These are phyloP conservation scores for Phytophthora vignae DNA, from an alignment of 352 stramenopile genomes.

Conservation along the genomic window DNA sequence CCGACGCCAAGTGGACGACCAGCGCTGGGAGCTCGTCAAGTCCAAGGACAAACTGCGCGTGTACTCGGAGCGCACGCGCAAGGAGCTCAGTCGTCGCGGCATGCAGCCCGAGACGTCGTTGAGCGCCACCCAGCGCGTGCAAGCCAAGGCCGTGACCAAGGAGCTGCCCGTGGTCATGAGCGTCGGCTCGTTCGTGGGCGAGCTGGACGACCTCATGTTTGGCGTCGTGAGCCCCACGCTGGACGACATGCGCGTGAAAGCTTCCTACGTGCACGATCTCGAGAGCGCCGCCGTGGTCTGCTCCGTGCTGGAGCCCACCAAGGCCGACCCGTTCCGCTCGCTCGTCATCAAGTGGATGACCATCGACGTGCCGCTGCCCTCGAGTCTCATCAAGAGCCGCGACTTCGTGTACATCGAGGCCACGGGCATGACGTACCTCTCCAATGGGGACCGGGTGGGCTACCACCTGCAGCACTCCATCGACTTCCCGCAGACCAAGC, in stretches of 20 bases:
- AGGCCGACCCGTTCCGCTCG: slow-evolving; percentile 38
- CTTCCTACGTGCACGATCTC: slow-evolving; percentile 31
- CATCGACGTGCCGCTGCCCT: slow-evolving; percentile 33
- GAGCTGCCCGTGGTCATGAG: slow-evolving; percentile 30
- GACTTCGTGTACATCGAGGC: slow-evolving; percentile 50
- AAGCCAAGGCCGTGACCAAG: slow-evolving; percentile 13
- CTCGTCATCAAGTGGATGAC: slow-evolving; percentile 45
- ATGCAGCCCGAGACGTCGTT: slow-evolving; percentile 18
- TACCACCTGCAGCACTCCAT: slow-evolving; percentile 52
- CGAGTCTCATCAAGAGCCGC: slow-evolving; percentile 30
- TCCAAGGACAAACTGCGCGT: slow-evolving; percentile 28
- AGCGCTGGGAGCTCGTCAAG: slow-evolving; percentile 34
- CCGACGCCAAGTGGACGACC: slow-evolving; percentile 27
- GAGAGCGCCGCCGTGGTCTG: slow-evolving; percentile 27
- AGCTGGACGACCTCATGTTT: slow-evolving; percentile 46
- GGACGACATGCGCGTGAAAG: slow-evolving; percentile 40
- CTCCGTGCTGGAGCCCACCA: slow-evolving; percentile 24
- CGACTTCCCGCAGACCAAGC: slow-evolving; percentile 47
- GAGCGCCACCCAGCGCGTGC: slow-evolving; percentile 14
- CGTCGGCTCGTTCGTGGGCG: slow-evolving; percentile 31
- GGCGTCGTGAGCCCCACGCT: slow-evolving; percentile 38
- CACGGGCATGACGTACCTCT: slow-evolving; percentile 29
- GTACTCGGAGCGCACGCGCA: slow-evolving; percentile 21
- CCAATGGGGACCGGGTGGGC: slow-evolving; percentile 37
- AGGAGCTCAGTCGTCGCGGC: slow-evolving; percentile 24